phyloP scores from a whole-genome alignment of 169 alveolate species.

The Condylostoma magnum region DNA sequence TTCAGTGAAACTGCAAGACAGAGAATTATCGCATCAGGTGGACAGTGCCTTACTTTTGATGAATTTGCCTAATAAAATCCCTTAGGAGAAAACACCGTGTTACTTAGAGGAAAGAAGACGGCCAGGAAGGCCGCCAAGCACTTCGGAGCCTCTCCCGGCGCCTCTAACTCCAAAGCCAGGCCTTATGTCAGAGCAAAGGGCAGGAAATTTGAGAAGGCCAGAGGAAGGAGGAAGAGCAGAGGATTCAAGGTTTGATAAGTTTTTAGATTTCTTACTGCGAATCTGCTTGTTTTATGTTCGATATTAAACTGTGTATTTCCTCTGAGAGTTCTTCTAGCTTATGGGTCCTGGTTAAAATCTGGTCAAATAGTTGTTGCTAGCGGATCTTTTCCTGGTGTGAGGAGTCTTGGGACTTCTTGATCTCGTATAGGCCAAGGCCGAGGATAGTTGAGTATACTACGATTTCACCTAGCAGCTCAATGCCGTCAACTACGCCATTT shows the following conservation, averaged over 20 bases:
- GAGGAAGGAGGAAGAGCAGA: slow-evolving; percentile 91
- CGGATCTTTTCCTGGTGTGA: no score
- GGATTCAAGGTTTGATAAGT: slow-evolving; percentile 83
- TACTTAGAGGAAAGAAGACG: slow-evolving; percentile 95
- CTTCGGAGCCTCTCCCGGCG: slow-evolving; percentile 96
- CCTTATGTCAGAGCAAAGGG: slow-evolving; percentile 89
- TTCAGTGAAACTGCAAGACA: slow-evolving; percentile 97
- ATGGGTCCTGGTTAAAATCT: no score
- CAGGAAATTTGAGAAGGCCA: slow-evolving; percentile 93
- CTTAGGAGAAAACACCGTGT: slow-evolving; percentile 90
- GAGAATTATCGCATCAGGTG: slow-evolving; percentile 95
- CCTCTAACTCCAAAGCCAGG: slow-evolving; percentile 88
- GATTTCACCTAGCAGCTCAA: no score
- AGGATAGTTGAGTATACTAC: no score
- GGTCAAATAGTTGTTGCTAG: no score
- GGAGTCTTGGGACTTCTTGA: no score
- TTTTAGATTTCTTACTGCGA: no score
- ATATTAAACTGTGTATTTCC: no score
- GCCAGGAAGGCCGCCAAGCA: slow-evolving; percentile 94
- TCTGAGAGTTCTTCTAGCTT: no score
- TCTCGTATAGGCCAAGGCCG: no score
- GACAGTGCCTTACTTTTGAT: slow-evolving; percentile 97
- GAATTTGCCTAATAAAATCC: slow-evolving; percentile 93
- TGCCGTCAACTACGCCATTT: no score
- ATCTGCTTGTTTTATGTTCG: no score